phyloP scores from a whole-genome alignment of 2,329 filamentous ascomycete genomes.

The Exophiala aquamarina region DNA sequence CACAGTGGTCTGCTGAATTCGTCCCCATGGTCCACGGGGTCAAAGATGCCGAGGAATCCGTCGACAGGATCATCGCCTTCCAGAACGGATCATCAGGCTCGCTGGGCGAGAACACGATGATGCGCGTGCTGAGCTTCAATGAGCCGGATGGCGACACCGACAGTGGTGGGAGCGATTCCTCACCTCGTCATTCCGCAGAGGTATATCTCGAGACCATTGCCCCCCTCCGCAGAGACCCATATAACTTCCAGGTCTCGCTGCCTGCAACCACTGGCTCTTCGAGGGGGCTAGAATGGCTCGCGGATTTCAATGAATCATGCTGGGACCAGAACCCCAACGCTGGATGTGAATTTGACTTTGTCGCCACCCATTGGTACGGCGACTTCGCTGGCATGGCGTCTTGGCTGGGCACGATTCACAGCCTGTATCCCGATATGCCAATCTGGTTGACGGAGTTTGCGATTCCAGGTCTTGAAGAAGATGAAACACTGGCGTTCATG shows the following conservation, averaged over 20 bases:
- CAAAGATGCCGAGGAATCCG: conserved; percentile 26
- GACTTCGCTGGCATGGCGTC: conserved; percentile 36
- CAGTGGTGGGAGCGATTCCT: conserved; percentile 64
- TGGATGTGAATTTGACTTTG: conserved; percentile 54
- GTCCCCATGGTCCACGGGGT: conserved; percentile 80
- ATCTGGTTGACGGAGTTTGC: conserved; percentile 83
- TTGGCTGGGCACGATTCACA: conserved; percentile 35
- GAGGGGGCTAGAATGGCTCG: conserved; percentile 65
- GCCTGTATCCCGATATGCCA: conserved; percentile 50
- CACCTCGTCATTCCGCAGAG: conserved; percentile 60
- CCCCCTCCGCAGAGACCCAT: conserved; percentile 58
- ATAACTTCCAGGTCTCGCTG: conserved; percentile 62
- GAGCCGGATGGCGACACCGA: conserved; percentile 65
- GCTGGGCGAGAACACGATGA: conserved; percentile 57
- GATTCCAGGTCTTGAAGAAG: conserved; percentile 52
- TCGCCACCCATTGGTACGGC: conserved; percentile 53
- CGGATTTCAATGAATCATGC: conserved; percentile 50
- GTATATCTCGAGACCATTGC: conserved; percentile 72
- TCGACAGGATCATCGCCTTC: conserved; percentile 10
- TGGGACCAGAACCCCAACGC: conserved; percentile 46
- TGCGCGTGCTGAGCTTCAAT: conserved; percentile 73
- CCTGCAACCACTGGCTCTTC: conserved; percentile 67
- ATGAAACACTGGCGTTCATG: conserved; percentile 64
- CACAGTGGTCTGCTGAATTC: conserved; percentile 62
- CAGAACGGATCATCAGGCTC: conserved; percentile 4